Evolutionary conservation across 305 asterid species (phyloP).

Genomic region (Solanum hybrid): DNA sequence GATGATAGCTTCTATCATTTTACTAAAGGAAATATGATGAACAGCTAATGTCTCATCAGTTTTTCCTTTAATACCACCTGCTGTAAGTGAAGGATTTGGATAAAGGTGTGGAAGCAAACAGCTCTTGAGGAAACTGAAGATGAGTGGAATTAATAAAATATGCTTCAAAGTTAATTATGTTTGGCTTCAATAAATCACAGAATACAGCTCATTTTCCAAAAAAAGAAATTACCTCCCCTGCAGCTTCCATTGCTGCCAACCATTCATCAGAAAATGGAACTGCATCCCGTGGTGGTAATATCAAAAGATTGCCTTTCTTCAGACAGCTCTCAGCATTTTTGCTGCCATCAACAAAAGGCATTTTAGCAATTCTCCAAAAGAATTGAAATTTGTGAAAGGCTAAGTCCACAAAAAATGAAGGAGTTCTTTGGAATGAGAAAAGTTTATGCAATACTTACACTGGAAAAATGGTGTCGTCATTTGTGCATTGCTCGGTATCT

Average conservation of each 20-base stretch:
- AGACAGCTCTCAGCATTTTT: slow-evolving; percentile 23
- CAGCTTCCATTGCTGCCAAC: slow-evolving; percentile 95
- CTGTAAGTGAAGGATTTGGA: background rate
- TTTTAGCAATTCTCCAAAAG: background rate
- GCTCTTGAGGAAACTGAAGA: background rate
- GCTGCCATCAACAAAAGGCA: slow-evolving; percentile 24
- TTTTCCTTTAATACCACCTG: background rate
- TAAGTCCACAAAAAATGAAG: background rate
- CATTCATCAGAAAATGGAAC: slow-evolving; percentile 97
- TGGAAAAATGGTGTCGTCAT: slow-evolving; percentile 21
- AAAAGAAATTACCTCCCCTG: slow-evolving; percentile 76
- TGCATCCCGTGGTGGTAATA: slow-evolving; percentile 50
- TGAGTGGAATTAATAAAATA: background rate
- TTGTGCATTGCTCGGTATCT: slow-evolving; percentile 6
- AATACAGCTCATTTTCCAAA: background rate
- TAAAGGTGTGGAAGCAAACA: background rate
- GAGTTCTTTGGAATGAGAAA: background rate
- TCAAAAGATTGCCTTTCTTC: slow-evolving; percentile 15
- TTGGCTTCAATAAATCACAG: background rate
- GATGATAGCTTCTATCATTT: background rate
- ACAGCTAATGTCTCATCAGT: background rate
- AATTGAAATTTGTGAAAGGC: background rate
- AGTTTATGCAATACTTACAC: slow-evolving; percentile 26
- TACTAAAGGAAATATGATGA: background rate
- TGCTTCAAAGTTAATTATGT: background rate